These are phyloP conservation scores for Mycosphaerella sp. DNA, from an alignment of 2,329 filamentous ascomycete species.

Conservation along the genomic window DNA sequence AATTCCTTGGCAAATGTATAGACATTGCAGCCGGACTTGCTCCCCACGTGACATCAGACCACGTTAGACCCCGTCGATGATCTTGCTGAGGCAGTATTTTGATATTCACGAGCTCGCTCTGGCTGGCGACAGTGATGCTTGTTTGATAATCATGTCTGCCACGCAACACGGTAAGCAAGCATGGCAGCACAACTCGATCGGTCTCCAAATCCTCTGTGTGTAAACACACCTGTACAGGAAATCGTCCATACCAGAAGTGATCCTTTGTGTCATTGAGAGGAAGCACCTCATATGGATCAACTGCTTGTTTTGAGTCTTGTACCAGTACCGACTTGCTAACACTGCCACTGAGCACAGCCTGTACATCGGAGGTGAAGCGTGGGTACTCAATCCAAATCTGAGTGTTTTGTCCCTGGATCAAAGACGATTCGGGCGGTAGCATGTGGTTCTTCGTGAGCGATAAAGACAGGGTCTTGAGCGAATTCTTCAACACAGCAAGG, in stretches of 20 bases:
- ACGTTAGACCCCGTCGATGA: slow-evolving; percentile 57
- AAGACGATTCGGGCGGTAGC: slow-evolving; percentile 56
- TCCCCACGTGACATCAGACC: slow-evolving; percentile 79
- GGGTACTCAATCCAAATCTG: slow-evolving; percentile 78
- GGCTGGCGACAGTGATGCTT: slow-evolving; percentile 69
- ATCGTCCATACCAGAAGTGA: slow-evolving; percentile 72
- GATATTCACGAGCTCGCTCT: slow-evolving; percentile 70
- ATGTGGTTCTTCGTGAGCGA: slow-evolving; percentile 79
- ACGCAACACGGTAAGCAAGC: slow-evolving; percentile 69
- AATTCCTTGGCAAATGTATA: slow-evolving; percentile 67
- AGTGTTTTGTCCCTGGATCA: slow-evolving; percentile 74
- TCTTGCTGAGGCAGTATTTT: slow-evolving; percentile 55
- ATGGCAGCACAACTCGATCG: slow-evolving; percentile 63
- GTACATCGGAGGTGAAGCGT: slow-evolving; percentile 62
- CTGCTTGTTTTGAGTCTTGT: slow-evolving; percentile 8
- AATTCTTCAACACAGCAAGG: slow-evolving; percentile 15
- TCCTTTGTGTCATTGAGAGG: slow-evolving; percentile 69
- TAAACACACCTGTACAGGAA: slow-evolving; percentile 67
- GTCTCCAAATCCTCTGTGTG: slow-evolving; percentile 66
- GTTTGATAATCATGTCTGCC: slow-evolving; percentile 63
- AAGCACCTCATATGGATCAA: slow-evolving; percentile 58
- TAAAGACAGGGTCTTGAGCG: slow-evolving; percentile 64
- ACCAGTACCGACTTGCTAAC: slow-evolving; percentile 20
- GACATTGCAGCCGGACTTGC: slow-evolving; percentile 60
- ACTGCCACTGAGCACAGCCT: slow-evolving; percentile 61